phyloP scores from a whole-genome alignment of 1,284 basidiomycete genomes.

The Apiotrichum domesticum region DNA sequence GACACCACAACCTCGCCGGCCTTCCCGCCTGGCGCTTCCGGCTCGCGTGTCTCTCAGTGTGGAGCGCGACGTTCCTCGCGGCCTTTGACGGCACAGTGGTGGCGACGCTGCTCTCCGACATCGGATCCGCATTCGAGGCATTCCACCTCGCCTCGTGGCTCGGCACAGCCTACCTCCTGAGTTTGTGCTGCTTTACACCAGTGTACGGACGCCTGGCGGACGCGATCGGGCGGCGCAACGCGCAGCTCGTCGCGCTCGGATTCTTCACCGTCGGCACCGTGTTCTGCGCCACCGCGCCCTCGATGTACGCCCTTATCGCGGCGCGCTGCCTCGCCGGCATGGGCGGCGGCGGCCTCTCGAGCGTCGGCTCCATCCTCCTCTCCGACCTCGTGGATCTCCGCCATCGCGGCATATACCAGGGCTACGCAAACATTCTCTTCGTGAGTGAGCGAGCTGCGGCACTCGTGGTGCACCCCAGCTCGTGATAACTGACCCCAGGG shows the following conservation, averaged over 20 bases:
- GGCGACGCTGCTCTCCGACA: conserved; percentile 55
- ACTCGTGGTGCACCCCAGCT: no score
- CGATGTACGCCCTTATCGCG: conserved; percentile 73
- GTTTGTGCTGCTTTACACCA: conserved; percentile 81
- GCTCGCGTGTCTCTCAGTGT: conserved; percentile 31
- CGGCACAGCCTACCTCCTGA: conserved; percentile 70
- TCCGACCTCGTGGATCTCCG: conserved; percentile 57
- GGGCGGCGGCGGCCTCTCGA: conserved; percentile 69
- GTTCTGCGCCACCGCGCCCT: conserved; percentile 71
- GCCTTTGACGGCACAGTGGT: conserved; percentile 64
- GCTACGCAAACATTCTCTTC: conserved; percentile 70
- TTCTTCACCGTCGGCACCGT: conserved; percentile 78
- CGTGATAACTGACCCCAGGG: conserved; percentile 39
- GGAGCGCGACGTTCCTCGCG: conserved; percentile 55
- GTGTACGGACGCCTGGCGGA: conserved; percentile 81
- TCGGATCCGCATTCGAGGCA: conserved; percentile 43
- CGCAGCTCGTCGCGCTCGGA: conserved; percentile 60
- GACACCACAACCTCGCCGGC: conserved; percentile 38
- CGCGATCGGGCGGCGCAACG: conserved; percentile 76
- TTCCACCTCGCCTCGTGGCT: conserved; percentile 68
- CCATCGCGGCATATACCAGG: conserved; percentile 80
- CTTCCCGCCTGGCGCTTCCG: conserved; percentile 31
- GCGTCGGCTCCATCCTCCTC: conserved; percentile 39
- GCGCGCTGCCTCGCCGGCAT: conserved; percentile 79
- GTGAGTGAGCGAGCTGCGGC: conserved; percentile 8